Conservation (phyloP, 2,329 filamentous ascomycete genomes). For the Trichoderma aggressivum region DNA sequence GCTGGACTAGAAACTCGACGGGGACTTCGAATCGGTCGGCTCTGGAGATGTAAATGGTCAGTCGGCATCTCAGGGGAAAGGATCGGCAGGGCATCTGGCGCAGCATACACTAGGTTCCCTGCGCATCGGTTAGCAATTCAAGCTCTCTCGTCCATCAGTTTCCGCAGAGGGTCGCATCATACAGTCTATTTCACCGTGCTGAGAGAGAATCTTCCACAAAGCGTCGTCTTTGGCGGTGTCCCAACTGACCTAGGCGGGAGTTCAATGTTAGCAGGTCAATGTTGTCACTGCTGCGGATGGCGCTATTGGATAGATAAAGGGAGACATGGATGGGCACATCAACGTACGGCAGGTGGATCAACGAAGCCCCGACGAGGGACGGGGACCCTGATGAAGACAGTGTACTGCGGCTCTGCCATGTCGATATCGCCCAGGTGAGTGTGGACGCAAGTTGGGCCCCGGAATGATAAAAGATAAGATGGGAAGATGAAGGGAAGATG, state of each 20-base stretch:
- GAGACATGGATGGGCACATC: neutral
- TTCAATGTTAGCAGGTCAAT: neutral
- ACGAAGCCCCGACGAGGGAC: constrained; percentile 84
- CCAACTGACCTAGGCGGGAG: constrained; percentile 73
- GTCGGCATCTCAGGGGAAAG: neutral
- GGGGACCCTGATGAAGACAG: constrained; percentile 84
- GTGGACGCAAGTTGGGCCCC: neutral
- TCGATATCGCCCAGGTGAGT: constrained; percentile 25
- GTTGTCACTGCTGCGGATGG: neutral
- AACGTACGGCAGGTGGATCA: constrained; percentile 76
- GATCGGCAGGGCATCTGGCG: neutral
- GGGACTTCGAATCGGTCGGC: constrained; percentile 78
- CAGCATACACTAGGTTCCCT: constrained; percentile 73
- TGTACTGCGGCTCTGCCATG: constrained; percentile 58
- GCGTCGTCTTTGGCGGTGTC: constrained; percentile 79
- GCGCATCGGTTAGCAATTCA: constrained; percentile 3
- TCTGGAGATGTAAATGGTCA: constrained; percentile 37
- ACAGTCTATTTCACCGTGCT: constrained; percentile 86
- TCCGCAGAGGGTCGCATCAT: constrained; percentile 29
- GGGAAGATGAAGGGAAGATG: neutral
- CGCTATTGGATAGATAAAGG: neutral
- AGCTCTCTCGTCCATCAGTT: neutral
- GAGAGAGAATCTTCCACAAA: constrained; percentile 86
- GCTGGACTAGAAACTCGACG: constrained; percentile 83
- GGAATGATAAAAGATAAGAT: neutral